Base-by-base conservation (phyloP, 495 filamentous ascomycete genomes). In the Daldinia concentrica region DNA sequence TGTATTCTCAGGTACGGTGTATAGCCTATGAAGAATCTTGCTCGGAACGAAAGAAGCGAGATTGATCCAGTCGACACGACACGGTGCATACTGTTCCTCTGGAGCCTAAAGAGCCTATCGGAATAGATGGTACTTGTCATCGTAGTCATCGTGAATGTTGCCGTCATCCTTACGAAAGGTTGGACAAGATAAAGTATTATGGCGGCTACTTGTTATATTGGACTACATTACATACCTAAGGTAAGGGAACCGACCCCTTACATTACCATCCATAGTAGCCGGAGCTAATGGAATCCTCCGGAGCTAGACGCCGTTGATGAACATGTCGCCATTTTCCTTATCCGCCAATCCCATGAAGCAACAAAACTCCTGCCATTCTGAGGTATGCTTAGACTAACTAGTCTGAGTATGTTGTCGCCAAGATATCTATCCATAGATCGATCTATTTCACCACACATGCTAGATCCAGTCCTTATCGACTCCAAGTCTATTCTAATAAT, bases 21-120 rank as follows among this genome's bases (percentile, higher is more conserved):
- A 66, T 58, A 59, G 62, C 55, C 60, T 62, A 45, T 64, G 56
- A 51, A 54, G 34, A 41, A 58, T 62, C 58, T 58, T 6, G 19
- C 34, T 64, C 60, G 69, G 69, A 67, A 72, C 64, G 55, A 58
- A 59, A 17, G 63, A 60, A 68, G 59, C 64, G 64, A 68, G 15
- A 64, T 56, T 69, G 56, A 61, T 64, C 27, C 7, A 65, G 61
- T 65, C 29, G 50, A 72, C 27, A 39, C 29, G 50, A 72, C 27
- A 39, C 32, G 62, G 61, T 30, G 43, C 58, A 64, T 58, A 50
- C 57, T 37, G 7, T 68, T 68, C 54, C 69, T 52, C 59, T 51
- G 30, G 36, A 52, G 64, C 56, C 50, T 69, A 50, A 62, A 50
- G 19, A 39, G 59, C 55, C 64, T 65, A 68, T 64, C 60, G 54